Base-by-base conservation (phyloP, 2,329 filamentous ascomycete genomes). In the Periconia sp. region DNA sequence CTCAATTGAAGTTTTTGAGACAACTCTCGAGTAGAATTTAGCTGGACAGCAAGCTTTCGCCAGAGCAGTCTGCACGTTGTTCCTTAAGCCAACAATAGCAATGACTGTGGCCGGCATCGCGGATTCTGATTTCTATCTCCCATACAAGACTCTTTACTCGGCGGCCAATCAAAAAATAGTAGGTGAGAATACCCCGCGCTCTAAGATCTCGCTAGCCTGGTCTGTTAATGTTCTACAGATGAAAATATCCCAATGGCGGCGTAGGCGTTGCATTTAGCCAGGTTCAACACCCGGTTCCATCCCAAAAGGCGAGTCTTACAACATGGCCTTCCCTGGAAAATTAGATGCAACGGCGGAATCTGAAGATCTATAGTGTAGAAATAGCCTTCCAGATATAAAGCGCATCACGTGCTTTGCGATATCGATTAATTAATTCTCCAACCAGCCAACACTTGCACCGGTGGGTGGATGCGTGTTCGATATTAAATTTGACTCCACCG, bases 181-280 rank as follows among this genome's bases (percentile, higher is more conserved):
- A 6, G 22, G 6, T 21, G 8, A 8, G 10, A 4, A 18, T 25
- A 36, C 22, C 34, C 34, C 34, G 34, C 34, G 12, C 19, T n/a
- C 7, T n/a, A 25, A 21, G 19, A 25, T 17, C 22, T 36, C n/a
- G 21, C 15, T 25, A 9, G 4, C 11, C 4, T 19, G 10, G 6
- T 13, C 13, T 11, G 23, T 21, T n/a, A 19, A 39, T 30, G 21
- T 10, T 28, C 9, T 9, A 12, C 21, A 37, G 13, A 37, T 37
- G 25, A 39, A 39, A 9, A 4, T 13, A 11, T 8, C 19, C 34
- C 21, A 36, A 36, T 16, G 5, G 23, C 5, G 17, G 8, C 21
- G 7, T 22, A 17, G 11, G 4, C 32, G 9, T 12, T 36, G 35
- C 35, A 38, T 31, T 40, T 40, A 40, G 17, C 36, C 36, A 12